Percentiles rank a stretch among this genome's conserved stretches.
Evolutionary conservation across 441 rosid species (phyloP).

Genomic region (Populus hybrid): DNA sequence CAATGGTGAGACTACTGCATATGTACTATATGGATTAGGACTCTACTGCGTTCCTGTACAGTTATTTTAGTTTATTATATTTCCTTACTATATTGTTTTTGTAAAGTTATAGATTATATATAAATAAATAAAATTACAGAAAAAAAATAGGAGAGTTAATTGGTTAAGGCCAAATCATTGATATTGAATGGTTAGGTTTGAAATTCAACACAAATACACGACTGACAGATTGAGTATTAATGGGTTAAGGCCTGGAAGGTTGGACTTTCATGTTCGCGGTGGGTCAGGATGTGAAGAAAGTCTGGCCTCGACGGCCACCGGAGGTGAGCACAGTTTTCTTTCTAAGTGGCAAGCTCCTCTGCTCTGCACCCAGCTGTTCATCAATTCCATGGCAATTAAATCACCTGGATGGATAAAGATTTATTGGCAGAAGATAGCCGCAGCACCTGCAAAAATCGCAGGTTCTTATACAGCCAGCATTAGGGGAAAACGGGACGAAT

Average conservation of each 20-base stretch:
- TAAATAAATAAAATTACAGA: no score
- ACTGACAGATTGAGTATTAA: not conserved
- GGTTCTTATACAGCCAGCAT: not conserved
- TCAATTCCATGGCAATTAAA: not conserved
- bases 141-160: no score
- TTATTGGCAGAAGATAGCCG: not conserved
- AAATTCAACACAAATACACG: not conserved
- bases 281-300: not conserved
- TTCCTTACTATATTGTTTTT: no score
- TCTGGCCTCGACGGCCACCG: not conserved
- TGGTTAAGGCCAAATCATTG: not conserved
- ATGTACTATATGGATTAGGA: no score
- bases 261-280: not conserved
- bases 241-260: not conserved
- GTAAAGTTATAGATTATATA: no score
- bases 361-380: slow-evolving; percentile 2
- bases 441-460: not conserved
- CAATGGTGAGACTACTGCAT: no score
- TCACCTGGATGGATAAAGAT: not conserved
- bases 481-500: not conserved
- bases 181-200: not conserved
- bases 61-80: no score
- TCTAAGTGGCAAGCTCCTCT: not conserved
- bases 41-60: no score
- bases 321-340: not conserved